Conservation (phyloP, 1,284 basidiomycete genomes). For the Chalciporus sp. region DNA sequence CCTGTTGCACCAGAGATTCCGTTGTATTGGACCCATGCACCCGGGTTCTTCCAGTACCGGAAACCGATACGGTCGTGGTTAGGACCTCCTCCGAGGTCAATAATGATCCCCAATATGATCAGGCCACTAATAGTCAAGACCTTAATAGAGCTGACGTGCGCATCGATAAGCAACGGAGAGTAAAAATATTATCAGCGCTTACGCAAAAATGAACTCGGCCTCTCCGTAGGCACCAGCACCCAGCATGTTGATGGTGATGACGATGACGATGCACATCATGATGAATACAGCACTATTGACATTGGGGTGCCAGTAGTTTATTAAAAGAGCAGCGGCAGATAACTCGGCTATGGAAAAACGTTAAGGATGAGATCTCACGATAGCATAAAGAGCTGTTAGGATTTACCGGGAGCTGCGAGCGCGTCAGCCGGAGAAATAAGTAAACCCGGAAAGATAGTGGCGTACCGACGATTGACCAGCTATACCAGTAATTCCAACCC, state of each 20-base stretch:
- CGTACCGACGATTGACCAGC: slow-evolving; percentile 57
- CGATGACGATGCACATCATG: slow-evolving; percentile 60
- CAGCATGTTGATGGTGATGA: slow-evolving; percentile 68
- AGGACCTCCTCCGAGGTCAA: slow-evolving; percentile 64
- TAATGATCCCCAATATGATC: slow-evolving; percentile 44
- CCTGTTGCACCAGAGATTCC: slow-evolving; percentile 50
- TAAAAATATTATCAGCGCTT: slow-evolving; percentile 12
- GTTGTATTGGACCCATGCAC: slow-evolving; percentile 51
- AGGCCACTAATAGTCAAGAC: slow-evolving; percentile 59
- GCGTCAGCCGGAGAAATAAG: background rate
- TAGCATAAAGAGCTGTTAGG: background rate
- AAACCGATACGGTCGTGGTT: slow-evolving; percentile 51
- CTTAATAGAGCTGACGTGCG: slow-evolving; percentile 55
- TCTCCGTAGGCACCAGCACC: slow-evolving; percentile 57
- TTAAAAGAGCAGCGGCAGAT: slow-evolving; percentile 64
- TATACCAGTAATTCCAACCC: slow-evolving; percentile 76
- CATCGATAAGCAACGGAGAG: background rate
- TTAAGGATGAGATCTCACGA: background rate
- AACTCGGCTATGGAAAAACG: slow-evolving; percentile 50
- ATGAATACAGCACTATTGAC: slow-evolving; percentile 68
- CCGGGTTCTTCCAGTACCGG: slow-evolving; percentile 57
- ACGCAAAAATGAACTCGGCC: slow-evolving; percentile 57
- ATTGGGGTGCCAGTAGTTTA: slow-evolving; percentile 58
- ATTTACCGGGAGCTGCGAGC: slow-evolving; percentile 30
- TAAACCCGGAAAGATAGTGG: background rate